Evolutionary conservation across 768 basidiomycete genomes (phyloP), one percentile per base, ranked within the genome.

Genomic region (Scleroderma bovista): DNA sequence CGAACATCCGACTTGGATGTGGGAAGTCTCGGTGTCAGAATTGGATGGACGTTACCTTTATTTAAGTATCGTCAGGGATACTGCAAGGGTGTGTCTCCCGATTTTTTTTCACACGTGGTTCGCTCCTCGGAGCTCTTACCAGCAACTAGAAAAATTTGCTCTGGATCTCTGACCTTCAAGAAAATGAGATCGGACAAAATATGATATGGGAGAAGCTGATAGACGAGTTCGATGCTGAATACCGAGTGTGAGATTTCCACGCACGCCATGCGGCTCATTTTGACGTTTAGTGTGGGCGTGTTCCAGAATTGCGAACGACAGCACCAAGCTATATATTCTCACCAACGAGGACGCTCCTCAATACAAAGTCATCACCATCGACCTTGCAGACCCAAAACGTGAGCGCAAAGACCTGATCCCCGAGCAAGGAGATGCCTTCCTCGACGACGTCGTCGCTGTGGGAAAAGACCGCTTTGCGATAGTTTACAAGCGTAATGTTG

Each of bases 121-220:
- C 7, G 22, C 29, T 34, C 34, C 23, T 46, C 31, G 31, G 39
- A 15, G 16, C 16, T 23, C 20, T 45, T 26, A 45, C 17, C 8
- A 23, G 41, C 46, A 19, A 41, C 15, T 54, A 88, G 86, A 83
- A 81, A 80, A 84, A 87, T 59, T 62, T 82, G 10, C 62, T 88
- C 2, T 90, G 88, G 87, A 73, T 90, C 41, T 77, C 84, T 7
- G 81, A 88, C 55, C 72, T 88, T 8, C 60, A 77, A 41, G 69
- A 78, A 42, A 74, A 79, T 48, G 71, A 76, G 48, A 83, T 88
- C 22, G 80, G 79, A 9, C 72, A 72, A 45, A 73, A 85, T 51
- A 78, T 91, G 60, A 73, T 77, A 54, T 92, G 88, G 88, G 72
- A 75, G 53, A 88, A 86, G 65, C 53, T 92, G 31, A 66, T 87